Conservation (phyloP, 2,329 filamentous ascomycete species). For the Mycosphaerelloides madeirae region DNA sequence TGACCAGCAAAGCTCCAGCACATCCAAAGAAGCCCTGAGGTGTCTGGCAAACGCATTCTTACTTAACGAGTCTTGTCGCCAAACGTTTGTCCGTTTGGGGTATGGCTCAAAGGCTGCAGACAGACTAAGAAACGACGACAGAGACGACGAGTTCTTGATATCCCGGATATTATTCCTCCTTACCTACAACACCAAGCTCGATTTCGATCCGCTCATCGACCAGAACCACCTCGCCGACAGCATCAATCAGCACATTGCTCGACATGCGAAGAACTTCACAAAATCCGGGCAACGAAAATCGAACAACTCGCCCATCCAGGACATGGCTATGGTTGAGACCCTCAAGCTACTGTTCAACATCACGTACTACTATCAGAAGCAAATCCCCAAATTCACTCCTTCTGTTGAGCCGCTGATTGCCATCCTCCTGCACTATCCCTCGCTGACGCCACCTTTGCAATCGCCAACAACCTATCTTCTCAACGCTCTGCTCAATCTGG, state of each 20-base stretch:
- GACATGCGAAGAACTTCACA: constrained; percentile 52
- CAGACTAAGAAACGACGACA: constrained; percentile 63
- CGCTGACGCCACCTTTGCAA: constrained; percentile 64
- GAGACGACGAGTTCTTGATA: constrained; percentile 80
- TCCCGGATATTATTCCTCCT: constrained; percentile 74
- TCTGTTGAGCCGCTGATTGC: constrained; percentile 66
- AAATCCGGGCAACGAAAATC: constrained; percentile 35
- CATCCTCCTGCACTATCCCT: constrained; percentile 60
- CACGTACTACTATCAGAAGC: constrained; percentile 65
- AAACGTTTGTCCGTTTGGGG: constrained; percentile 67
- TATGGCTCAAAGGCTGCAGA: constrained; percentile 64
- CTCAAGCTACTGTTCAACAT: constrained; percentile 88
- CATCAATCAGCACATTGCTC: constrained; percentile 62
- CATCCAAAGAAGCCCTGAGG: constrained; percentile 70
- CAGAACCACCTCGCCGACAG: constrained; percentile 62
- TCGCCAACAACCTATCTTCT: constrained; percentile 66
- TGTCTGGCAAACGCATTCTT: constrained; percentile 83
- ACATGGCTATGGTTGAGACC: constrained; percentile 77
- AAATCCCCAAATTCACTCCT: constrained; percentile 58
- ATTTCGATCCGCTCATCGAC: constrained; percentile 61
- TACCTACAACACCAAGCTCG: constrained; percentile 69
- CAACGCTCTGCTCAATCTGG: constrained; percentile 76
- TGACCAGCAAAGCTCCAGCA: constrained; percentile 54
- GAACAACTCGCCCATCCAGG: constrained; percentile 55
- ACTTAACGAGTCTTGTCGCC: constrained; percentile 61